Base-by-base conservation (phyloP, 192 early-diverging fungal genomes). In the Physocladia obscura region DNA sequence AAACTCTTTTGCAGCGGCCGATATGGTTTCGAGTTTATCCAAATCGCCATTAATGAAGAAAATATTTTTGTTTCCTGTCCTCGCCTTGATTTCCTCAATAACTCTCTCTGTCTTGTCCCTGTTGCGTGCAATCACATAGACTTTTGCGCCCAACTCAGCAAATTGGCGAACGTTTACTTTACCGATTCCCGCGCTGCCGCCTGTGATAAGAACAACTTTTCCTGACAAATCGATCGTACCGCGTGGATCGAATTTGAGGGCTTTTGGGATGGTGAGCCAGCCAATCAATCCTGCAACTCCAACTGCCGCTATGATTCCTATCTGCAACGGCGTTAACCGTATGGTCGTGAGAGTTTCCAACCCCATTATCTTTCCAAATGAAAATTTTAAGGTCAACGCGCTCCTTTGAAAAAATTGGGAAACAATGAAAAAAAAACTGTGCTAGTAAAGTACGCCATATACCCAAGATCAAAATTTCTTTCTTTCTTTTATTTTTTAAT, bases 81-180 rank as follows among this genome's bases (percentile, higher is more conserved):
- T 27, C 52, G 15, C 26, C 52, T 54, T 54, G 62, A 63, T 27
- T 11, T 5, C 21, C 8, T 67, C 62, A 26, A 67, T 64, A 15
- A 67, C 63, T 29, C 15, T 21, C 11, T 65, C 63, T 8, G 63
- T 67, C 59, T 67, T 67, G 17, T 21, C 63, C 27, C 30, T 67
- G 57, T 67, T 67, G 15, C 63, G 34, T 6, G 13, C 50, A 8
- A 67, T 8, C 11, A 67, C 63, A 26, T 64, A 67, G 26, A 67
- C 57, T 61, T 61, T 49, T 8, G 63, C 63, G 44, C 63, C 63
- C 13, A 67, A 29, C 8, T 58, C 63, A 8, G 63, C 63, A 61
- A 67, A 67, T 30, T 67, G 50, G 21, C 63, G 38, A 15, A 67
- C 63, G 50, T 58, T 67, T 8, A 67, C 29, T 15, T 61, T 58